phyloP scores from a whole-genome alignment of 2,329 filamentous ascomycete species.

The Teratosphaeria zuluensis region DNA sequence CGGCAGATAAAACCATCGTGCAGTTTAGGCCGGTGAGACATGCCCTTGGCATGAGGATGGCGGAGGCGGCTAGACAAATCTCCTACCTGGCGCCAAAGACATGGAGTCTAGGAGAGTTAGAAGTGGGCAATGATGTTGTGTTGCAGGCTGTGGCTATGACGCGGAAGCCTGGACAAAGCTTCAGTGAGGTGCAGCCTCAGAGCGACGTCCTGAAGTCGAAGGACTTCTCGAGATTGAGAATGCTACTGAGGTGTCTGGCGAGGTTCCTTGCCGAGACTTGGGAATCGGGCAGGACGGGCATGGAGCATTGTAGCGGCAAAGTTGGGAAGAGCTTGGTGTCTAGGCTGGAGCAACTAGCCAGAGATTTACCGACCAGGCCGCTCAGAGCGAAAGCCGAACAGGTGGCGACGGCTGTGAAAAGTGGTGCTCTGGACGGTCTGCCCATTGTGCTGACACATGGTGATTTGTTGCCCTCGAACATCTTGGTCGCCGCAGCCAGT shows the following conservation, averaged over 20 bases:
- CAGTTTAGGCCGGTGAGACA: constrained; percentile 4
- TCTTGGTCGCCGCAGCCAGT: constrained; percentile 40
- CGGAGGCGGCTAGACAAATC: neutral
- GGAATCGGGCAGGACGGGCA: neutral
- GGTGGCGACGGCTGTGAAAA: constrained; percentile 1
- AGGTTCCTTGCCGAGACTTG: neutral
- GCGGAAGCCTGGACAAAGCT: neutral
- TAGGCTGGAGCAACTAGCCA: constrained; percentile 2
- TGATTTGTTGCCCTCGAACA: constrained; percentile 49
- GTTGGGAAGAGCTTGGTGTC: constrained; percentile 1
- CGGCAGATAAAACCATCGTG: neutral
- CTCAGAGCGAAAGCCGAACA: constrained; percentile 1
- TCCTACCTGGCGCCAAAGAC: constrained; percentile 1
- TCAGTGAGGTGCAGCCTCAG: constrained; percentile 4
- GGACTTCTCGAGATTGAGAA: neutral
- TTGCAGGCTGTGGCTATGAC: constrained; percentile 3
- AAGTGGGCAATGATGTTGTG: neutral
- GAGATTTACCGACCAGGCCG: constrained; percentile 1
- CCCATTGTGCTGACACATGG: constrained; percentile 53
- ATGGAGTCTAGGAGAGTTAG: neutral
- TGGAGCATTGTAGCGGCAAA: constrained; percentile 1
- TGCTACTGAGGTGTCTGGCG: neutral
- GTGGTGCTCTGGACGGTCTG: constrained; percentile 23
- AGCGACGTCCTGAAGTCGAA: neutral
- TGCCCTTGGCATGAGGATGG: constrained; percentile 1